phyloP scores from a whole-genome alignment of 2,329 filamentous ascomycete genomes.

The Teratosphaeria gauchensis region DNA sequence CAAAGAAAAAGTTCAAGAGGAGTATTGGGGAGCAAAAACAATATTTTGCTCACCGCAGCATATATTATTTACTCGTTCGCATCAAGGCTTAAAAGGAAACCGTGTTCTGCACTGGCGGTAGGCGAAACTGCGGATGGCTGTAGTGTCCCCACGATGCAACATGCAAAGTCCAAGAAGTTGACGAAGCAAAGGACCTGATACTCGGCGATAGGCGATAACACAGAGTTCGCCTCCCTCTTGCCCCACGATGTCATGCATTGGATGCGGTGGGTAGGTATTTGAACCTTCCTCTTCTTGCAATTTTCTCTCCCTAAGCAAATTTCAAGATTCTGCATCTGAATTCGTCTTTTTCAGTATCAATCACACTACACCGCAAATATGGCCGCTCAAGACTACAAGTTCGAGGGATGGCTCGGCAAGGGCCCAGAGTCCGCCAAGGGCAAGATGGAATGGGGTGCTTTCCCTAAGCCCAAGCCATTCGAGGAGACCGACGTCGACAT shows the following conservation, averaged over 20 bases:
- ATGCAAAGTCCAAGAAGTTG: not conserved
- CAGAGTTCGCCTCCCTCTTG: not conserved
- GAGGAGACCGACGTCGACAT: conserved; percentile 32
- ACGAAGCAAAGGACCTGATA: not conserved
- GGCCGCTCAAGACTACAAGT: conserved; percentile 26
- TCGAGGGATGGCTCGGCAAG: conserved; percentile 49
- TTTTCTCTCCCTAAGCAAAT: not conserved
- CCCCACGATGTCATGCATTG: not conserved
- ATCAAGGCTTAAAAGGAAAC: too few relatives aligned
- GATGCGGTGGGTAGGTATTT: not conserved
- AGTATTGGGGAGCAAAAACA: not conserved
- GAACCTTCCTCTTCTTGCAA: not conserved
- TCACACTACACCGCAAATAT: not conserved
- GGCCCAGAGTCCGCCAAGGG: conserved; percentile 41
- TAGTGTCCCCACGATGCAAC: not conserved
- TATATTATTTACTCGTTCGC: too few relatives aligned
- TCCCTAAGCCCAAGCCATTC: conserved; percentile 27
- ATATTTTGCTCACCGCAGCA: not conserved
- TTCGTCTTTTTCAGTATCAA: not conserved
- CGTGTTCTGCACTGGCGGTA: not conserved
- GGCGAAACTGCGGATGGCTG: not conserved
- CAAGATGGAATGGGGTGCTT: conserved; percentile 41
- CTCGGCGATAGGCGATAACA: not conserved
- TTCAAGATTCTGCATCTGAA: not conserved
- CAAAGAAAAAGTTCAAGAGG: not conserved